Evolutionary conservation across 2,329 filamentous ascomycete genomes (phyloP).

Genomic region (Cytospora piceicola): DNA sequence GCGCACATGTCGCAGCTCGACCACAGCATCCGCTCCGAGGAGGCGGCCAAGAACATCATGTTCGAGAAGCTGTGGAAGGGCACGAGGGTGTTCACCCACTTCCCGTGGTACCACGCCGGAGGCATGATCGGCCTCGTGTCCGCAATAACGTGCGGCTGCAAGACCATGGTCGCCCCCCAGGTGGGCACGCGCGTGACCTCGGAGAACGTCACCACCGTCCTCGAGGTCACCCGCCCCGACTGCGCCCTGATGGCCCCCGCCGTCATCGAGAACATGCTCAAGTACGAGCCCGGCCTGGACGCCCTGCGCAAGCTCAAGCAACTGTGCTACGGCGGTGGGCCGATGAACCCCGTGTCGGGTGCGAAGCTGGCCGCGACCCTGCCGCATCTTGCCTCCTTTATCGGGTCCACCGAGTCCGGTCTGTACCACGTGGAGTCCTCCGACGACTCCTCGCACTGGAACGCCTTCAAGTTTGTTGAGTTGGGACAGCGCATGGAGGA

Average conservation of each 20-base stretch:
- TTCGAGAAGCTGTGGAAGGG: slow-evolving; percentile 14
- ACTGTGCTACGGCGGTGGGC: slow-evolving; percentile 31
- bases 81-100: slow-evolving; percentile 1
- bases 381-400: slow-evolving; percentile 27
- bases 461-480: slow-evolving; percentile 37
- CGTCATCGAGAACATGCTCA: slow-evolving; percentile 31
- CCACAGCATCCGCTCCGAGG: slow-evolving; percentile 7
- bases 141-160: slow-evolving; percentile 20
- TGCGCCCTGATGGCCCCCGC: slow-evolving; percentile 27
- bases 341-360: slow-evolving; percentile 32
- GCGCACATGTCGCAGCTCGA: slow-evolving; percentile 19
- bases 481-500: slow-evolving; percentile 41
- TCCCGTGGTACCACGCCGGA: slow-evolving; percentile 25
- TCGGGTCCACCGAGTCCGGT: slow-evolving; percentile 33
- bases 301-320: slow-evolving; percentile 24
- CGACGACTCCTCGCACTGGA: slow-evolving; percentile 33
- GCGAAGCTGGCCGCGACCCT: slow-evolving; percentile 28
- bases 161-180: slow-evolving; percentile 24
- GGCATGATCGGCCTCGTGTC: slow-evolving; percentile 19
- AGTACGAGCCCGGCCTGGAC: slow-evolving; percentile 29
- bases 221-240: slow-evolving; percentile 27
- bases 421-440: slow-evolving; percentile 24
- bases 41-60: background rate
- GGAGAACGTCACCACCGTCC: slow-evolving; percentile 29
- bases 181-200: slow-evolving; percentile 28